Percentiles rank a stretch among this genome's conserved stretches.
phyloP scores from a whole-genome alignment of 805 yeast genomes.

The Pichia occidentalis region DNA sequence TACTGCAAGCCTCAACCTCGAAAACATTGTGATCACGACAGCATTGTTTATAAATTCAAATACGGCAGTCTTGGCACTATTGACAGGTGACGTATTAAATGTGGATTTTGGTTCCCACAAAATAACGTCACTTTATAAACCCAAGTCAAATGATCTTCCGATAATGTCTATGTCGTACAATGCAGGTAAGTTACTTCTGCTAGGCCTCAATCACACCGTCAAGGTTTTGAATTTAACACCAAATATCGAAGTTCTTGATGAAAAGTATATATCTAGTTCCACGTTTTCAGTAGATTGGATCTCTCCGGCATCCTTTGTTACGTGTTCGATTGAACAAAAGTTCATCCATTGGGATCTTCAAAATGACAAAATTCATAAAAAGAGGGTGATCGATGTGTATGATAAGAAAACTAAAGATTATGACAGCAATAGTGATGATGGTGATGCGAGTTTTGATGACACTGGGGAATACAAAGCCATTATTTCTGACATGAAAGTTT shows the following conservation, averaged over 20 bases:
- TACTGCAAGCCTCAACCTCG: not conserved
- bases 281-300: constrained; percentile 4
- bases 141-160: constrained; percentile 4
- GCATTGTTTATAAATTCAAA: constrained; percentile 18
- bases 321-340: constrained; percentile 1
- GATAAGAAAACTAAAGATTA: not conserved
- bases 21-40: constrained; percentile 14
- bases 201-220: constrained; percentile 6
- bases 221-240: not conserved
- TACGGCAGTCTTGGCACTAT: constrained; percentile 20
- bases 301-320: not conserved
- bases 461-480: too few species aligned
- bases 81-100: constrained; percentile 17
- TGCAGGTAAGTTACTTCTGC: not conserved
- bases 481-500: not conserved
- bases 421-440: too few species aligned
- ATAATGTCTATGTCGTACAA: constrained; percentile 8
- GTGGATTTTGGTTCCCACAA: constrained; percentile 1
- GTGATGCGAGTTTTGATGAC: too few species aligned
- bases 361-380: not conserved
- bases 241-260: not conserved
- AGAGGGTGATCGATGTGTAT: not conserved
- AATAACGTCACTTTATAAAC: not conserved
- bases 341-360: constrained; percentile 5
- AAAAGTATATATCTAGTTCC: not conserved